Evolutionary conservation across 2,329 filamentous ascomycete species (phyloP).

Genomic region (Plectosphaerella plurivora): DNA sequence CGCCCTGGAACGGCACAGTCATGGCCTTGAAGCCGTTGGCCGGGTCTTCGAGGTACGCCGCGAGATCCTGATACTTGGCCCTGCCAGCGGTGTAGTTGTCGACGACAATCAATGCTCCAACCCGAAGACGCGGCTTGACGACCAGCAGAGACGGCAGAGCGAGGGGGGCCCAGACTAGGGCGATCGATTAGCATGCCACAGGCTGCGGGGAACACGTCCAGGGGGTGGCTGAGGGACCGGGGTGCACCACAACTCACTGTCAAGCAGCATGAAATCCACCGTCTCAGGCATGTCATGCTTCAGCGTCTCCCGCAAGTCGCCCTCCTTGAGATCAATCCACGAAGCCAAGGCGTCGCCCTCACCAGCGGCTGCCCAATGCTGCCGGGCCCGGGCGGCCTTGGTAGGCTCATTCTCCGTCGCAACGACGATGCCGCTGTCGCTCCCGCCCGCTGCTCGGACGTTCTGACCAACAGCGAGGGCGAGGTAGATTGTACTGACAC

Average conservation of each 20-base stretch:
- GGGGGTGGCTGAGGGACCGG: background rate
- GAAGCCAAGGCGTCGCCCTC: slow-evolving; percentile 41
- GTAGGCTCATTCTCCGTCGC: slow-evolving; percentile 54
- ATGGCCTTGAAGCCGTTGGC: background rate
- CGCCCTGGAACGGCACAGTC: background rate
- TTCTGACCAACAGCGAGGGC: slow-evolving; percentile 52
- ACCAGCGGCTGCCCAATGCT: slow-evolving; percentile 49
- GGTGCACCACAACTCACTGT: slow-evolving; percentile 43
- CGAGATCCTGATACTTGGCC: slow-evolving; percentile 25
- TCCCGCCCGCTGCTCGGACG: slow-evolving; percentile 12
- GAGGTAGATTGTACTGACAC: slow-evolving; percentile 59
- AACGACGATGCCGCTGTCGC: slow-evolving; percentile 39
- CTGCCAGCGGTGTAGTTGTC: slow-evolving; percentile 41
- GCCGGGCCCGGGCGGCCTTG: slow-evolving; percentile 47
- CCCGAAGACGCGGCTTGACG: slow-evolving; percentile 36
- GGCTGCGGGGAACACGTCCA: background rate
- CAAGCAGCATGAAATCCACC: slow-evolving; percentile 55
- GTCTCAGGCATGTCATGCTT: slow-evolving; percentile 37
- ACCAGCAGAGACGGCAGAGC: slow-evolving; percentile 47
- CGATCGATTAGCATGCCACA: background rate
- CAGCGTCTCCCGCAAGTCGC: slow-evolving; percentile 50
- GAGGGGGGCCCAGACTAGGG: slow-evolving; percentile 49
- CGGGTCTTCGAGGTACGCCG: background rate
- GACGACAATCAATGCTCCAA: slow-evolving; percentile 41
- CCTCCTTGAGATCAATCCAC: slow-evolving; percentile 52